Conservation (phyloP, 2,329 filamentous ascomycete genomes). For the Reticulascus tulasneorum region DNA sequence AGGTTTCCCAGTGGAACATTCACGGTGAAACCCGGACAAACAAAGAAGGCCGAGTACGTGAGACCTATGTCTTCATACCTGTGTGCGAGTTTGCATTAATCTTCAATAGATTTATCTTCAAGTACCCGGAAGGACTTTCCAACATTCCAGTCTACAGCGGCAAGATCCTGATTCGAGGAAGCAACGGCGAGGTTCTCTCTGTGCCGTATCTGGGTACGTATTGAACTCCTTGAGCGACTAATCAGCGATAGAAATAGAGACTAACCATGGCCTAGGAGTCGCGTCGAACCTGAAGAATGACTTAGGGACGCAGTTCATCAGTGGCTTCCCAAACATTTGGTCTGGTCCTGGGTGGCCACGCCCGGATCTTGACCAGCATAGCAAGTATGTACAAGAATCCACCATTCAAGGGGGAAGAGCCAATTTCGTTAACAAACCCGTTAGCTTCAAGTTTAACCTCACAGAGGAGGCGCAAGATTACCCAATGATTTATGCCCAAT, state of each 20-base stretch:
- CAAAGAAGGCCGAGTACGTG: conserved; percentile 2
- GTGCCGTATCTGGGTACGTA: background rate
- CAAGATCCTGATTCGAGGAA: background rate
- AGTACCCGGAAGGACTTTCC: background rate
- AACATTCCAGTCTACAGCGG: conserved; percentile 1
- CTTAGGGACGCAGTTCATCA: conserved; percentile 7
- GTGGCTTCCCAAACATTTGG: conserved; percentile 3
- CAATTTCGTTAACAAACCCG: background rate
- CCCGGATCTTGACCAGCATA: too few species aligned
- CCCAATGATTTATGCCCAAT: background rate
- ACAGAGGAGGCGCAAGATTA: background rate
- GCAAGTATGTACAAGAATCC: background rate
- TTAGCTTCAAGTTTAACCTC: background rate
- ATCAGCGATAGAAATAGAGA: background rate
- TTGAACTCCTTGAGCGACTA: background rate
- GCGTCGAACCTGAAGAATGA: conserved; percentile 11
- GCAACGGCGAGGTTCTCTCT: background rate
- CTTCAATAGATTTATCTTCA: background rate
- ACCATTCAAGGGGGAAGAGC: too few species aligned
- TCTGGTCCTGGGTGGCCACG: conserved; percentile 5
- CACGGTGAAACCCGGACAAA: conserved; percentile 7
- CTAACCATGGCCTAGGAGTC: conserved; percentile 3
- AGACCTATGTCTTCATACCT: background rate
- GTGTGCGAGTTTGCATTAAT: background rate
- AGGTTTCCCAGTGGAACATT: conserved; percentile 2